Evolutionary conservation across 345 rosid genomes (phyloP).

Genomic region (Hypericum perforatum): DNA sequence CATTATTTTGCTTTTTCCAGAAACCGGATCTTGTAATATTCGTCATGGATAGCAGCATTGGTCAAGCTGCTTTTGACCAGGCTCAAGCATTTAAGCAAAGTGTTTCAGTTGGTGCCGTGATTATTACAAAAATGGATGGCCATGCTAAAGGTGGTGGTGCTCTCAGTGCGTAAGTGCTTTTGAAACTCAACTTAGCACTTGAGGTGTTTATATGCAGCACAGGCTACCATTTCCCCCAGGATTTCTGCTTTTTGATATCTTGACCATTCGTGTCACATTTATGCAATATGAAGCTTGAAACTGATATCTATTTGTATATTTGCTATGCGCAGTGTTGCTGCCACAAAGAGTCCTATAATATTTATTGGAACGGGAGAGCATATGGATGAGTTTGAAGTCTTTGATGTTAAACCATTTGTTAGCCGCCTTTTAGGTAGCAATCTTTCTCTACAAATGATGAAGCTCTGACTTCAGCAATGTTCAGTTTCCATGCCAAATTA

Average conservation of each 20-base stretch:
- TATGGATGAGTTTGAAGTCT: constrained; percentile 87
- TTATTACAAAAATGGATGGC: constrained; percentile 93
- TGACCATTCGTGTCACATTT: neutral
- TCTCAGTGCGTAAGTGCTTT: constrained; percentile 79
- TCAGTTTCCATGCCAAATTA: neutral
- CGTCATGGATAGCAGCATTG: constrained; percentile 95
- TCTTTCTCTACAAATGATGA: neutral
- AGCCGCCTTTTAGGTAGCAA: constrained; percentile 72
- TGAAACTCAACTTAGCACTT: neutral
- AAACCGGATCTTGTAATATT: constrained; percentile 91
- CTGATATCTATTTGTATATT: constrained; percentile 8
- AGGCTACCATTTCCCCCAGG: neutral
- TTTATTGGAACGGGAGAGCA: constrained; percentile 93
- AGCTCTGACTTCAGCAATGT: neutral
- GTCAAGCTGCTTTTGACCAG: constrained; percentile 95
- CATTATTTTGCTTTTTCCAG: constrained; percentile 29
- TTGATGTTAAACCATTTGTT: constrained; percentile 84
- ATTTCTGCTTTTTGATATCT: neutral
- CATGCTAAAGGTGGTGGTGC: constrained; percentile 99
- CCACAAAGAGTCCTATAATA: constrained; percentile 90
- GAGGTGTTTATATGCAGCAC: neutral
- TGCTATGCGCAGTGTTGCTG: constrained; percentile 59
- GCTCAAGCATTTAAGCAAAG: constrained; percentile 91
- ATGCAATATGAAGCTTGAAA: neutral
- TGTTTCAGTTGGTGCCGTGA: constrained; percentile 87